These are phyloP conservation scores for Mycogone perniciosa DNA, from an alignment of 2,329 filamentous ascomycete genomes.

Conservation along the genomic window DNA sequence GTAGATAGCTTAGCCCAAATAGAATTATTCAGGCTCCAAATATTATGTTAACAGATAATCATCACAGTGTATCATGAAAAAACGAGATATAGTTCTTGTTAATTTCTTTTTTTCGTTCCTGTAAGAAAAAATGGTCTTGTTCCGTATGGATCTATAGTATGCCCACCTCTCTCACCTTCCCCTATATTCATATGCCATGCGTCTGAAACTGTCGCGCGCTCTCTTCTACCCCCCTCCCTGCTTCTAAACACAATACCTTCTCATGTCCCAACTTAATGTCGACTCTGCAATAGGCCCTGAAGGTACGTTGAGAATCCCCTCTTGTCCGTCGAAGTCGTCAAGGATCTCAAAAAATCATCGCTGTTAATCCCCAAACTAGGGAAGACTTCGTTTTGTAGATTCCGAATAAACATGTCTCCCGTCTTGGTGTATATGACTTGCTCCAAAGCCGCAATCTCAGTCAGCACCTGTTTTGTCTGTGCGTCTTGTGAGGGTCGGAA, in stretches of 20 bases:
- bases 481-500: conserved; percentile 80
- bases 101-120: background rate
- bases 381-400: conserved; percentile 59
- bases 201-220: too few species aligned
- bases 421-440: conserved; percentile 88
- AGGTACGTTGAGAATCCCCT: conserved; percentile 61
- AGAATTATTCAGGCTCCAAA: too few species aligned
- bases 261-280: conserved; percentile 22
- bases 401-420: conserved; percentile 69
- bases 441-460: conserved; percentile 81
- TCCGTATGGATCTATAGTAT: conserved; percentile 1
- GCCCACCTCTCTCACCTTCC: background rate
- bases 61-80: background rate
- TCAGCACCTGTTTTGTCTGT: conserved; percentile 79
- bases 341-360: conserved; percentile 50
- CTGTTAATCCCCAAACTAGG: conserved; percentile 58
- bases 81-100: background rate
- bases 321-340: conserved; percentile 54
- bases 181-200: background rate
- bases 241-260: background rate
- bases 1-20: too few species aligned
- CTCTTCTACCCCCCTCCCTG: background rate
- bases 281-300: conserved; percentile 46
- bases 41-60: too few species aligned
- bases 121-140: background rate